Percentiles rank a stretch among this genome's conserved stretches.
Conservation (phyloP, 2,329 filamentous ascomycete species). For the Xylaria sp. region DNA sequence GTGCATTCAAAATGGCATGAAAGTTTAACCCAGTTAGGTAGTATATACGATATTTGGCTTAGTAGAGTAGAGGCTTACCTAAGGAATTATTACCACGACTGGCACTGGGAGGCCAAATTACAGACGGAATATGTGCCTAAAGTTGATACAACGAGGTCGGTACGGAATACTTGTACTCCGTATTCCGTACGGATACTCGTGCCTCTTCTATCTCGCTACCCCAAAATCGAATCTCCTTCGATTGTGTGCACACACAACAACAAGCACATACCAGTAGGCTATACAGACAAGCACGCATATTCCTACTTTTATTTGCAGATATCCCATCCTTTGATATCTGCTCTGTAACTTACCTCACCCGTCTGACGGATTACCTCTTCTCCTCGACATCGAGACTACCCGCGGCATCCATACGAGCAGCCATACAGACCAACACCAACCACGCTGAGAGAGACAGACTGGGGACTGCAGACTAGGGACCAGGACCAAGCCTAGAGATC, state of each 20-base stretch:
- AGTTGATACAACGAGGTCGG: not conserved
- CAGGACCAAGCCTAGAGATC: conserved; percentile 4
- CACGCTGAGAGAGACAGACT: too few species aligned
- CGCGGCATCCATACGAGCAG: too few species aligned
- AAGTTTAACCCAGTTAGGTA: not conserved
- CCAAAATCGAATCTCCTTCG: not conserved
- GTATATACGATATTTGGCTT: not conserved
- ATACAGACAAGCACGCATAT: not conserved
- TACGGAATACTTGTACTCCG: not conserved
- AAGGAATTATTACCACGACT: not conserved
- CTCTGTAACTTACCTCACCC: not conserved
- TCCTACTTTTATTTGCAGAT: not conserved
- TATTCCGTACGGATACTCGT: not conserved
- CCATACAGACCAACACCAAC: too few species aligned
- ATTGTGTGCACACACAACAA: not conserved
- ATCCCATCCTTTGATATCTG: not conserved
- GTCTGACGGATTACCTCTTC: not conserved
- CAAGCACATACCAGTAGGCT: too few species aligned
- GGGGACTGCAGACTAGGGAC: too few species aligned
- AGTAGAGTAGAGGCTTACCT: not conserved
- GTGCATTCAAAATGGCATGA: not conserved
- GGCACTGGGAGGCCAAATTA: not conserved
- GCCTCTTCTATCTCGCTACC: not conserved
- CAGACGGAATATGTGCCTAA: not conserved
- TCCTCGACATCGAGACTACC: not conserved